Evolutionary conservation across 2,329 filamentous ascomycete species (phyloP).

Genomic region (Fusarium sp.): DNA sequence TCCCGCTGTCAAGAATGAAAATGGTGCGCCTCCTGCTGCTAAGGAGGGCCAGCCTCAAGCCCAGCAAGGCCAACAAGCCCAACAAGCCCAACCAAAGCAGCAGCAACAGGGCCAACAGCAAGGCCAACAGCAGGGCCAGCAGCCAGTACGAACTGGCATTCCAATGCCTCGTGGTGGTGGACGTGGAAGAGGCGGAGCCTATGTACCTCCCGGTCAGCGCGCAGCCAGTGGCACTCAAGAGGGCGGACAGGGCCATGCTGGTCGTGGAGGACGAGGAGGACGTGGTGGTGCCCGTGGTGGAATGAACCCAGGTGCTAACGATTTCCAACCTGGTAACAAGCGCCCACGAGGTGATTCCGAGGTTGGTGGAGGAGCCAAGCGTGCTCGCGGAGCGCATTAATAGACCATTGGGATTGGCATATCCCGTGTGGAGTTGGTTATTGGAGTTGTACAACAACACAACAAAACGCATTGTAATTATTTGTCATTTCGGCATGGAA

Average conservation of each 20-base stretch:
- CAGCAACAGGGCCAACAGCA: constrained; percentile 12
- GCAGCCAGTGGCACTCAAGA: constrained; percentile 51
- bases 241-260: constrained; percentile 46
- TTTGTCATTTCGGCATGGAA: constrained; percentile 27
- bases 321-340: constrained; percentile 69
- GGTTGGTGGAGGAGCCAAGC: constrained; percentile 55
- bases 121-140: constrained; percentile 27
- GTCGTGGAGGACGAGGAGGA: constrained; percentile 54
- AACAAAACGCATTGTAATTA: constrained; percentile 41
- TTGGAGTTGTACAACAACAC: constrained; percentile 40
- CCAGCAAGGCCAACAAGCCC: constrained; percentile 23
- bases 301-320: constrained; percentile 63
- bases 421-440: constrained; percentile 4
- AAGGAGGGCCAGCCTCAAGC: constrained; percentile 20
- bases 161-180: constrained; percentile 57
- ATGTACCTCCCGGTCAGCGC: constrained; percentile 54
- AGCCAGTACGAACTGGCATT: constrained; percentile 51
- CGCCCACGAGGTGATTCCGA: constrained; percentile 65
- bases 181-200: constrained; percentile 53
- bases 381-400: constrained; percentile 55
- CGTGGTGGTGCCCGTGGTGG: constrained; percentile 58
- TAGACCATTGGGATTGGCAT: constrained; percentile 3
- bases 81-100: constrained; percentile 27
- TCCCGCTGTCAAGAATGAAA: constrained; percentile 35
- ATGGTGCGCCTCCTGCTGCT: constrained; percentile 20